Evolutionary conservation across 352 stramenopile species (phyloP), one percentile per base, ranked within the genome.

Genomic region (Globisporangium echinulatum): DNA sequence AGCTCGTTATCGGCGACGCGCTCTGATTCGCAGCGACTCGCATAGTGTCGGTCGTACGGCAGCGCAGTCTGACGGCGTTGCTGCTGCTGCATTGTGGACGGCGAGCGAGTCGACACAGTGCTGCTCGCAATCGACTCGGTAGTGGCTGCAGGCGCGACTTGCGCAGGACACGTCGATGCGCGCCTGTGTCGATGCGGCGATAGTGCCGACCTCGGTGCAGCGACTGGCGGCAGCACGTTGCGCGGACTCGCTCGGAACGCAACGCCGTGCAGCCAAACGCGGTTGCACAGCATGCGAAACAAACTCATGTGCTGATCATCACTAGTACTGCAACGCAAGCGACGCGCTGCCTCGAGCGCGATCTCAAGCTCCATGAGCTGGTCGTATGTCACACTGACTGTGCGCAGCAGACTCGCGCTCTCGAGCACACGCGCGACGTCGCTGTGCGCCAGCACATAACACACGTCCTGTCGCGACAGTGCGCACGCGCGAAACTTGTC

Each of bases 341-440:
- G 25, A 33, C 25, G 25, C 25, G 25, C 25, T 0, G 38, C 54
- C 33, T 60, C 52, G 43, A 85, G 52, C 0, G 69, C 59, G 56
- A 85, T 66, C 52, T 90, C 80, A 9, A 88, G 51, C 50, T 88
- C 74, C 65, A 88, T 71, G 36, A 84, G 57, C 63, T 88, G 74
- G 10, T 79, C 72, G 17, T 72, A 74, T 15, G 64, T 68, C 48
- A 87, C 39, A 2, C 50, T 38, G 4, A 62, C 47, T 40, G 62
- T 53, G 49, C 68, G 63, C 14, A 88, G 33, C 40, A 90, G 64
- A 10, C 71, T 72, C 2, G 65, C 69, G 25, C 62, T 75, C 61
- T 90, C 76, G 36, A 88, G 48, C 5, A 78, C 65, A 13, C 56
- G 52, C 36, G 68, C 56, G 5, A 83, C 56, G 33, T 82, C 67